Base-by-base conservation (phyloP, 257 asterid genomes). In the Jaltomata sinuosa region DNA sequence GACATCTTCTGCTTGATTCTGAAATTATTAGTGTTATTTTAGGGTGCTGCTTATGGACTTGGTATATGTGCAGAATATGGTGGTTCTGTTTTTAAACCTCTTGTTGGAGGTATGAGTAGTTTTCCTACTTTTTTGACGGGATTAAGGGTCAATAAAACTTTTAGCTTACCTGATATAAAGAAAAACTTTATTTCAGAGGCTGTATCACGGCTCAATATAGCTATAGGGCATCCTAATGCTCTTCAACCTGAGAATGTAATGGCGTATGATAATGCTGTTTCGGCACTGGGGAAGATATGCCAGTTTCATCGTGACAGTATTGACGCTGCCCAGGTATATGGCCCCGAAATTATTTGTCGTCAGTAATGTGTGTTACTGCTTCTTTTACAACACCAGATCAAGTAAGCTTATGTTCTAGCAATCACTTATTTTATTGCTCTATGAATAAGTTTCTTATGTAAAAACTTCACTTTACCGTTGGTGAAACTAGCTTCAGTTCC, bases 1-100 rank as follows among this genome's bases (percentile, higher is more conserved):
- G 47, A 42, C 11, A 42, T 42, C 47, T 42, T 42, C 11, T 42
- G 11, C 47, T 42, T 8, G 11, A 42, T 42, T 42, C 47, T 42
- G 47, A 42, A 42, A 42, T 2, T 42, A 42, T 6, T 42, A 42
- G 11, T 86, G 36, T 57, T 74, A 61, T 88, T 79, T 57, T 94
- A 95, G 99, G 98, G 97, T 85, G 97, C 98, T 83, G 94, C 93
- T 8, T 95, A 95, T 91, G 99, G 99, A 80, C 94, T 95, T 87
- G 97, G 97, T 0, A 92, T 95, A 25, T 95, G 99, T 90, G 99
- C 98, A 7, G 98, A 95, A 86, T 90, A 86, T 50, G 99, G 97
- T 85, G 94, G 97, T 83, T 83, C 98, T 81, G 94, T 84, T 19
- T 92, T 95, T 85, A 95, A 94, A 90, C 93, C 95, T 19, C 97